Base-by-base conservation (phyloP, 2,329 filamentous ascomycete species). In the Venturia aucupariae region DNA sequence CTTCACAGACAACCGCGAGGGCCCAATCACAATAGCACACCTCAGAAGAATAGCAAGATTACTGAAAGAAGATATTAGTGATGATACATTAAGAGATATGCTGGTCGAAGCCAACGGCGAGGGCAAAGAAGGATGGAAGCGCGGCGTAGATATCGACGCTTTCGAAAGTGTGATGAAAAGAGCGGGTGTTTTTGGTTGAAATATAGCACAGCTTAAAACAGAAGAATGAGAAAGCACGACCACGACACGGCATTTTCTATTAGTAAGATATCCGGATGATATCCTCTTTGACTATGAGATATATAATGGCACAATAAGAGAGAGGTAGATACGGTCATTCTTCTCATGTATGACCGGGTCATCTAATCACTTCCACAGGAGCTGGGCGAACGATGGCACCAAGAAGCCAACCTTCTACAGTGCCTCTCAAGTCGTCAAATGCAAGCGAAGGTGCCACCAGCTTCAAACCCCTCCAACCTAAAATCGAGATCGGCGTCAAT, bases 81-180 rank as follows among this genome's bases (percentile, higher is more conserved):
- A 97, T 71, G 87, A 90, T 60, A 77, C 96, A 72, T 78, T 99
- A 72, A 86, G 85, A 77, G 92, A 97, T 78, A 99, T 99, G 94
- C 88, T 99, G 65, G 79, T 92, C 60, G 93, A 97, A 80, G 94
- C 93, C 60, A 97, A 95, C 75, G 90, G 90, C 2, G 91, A 90
- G 1, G 85, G 82, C 32, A 71, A 71, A 61, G 70, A 62, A 27
- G 65, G 64, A 13, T 65, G 63, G 63, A 54, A 42, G 27, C 54
- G 41, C 10, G 65, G 65, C 13, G 65, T 67, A 10, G 38, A 44
- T 30, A 24, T 60, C 19, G 61, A 67, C 30, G 65, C 67, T 17
- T 67, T 67, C 35, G 65, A 63, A 24, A 46, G 41, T 4, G 64
- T 67, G 11, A 66, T 67, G 65, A 63, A 30, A 42, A 48, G 65